Conservation (phyloP, 2,329 filamentous ascomycete species). For the Colletotrichum euphorbiae region DNA sequence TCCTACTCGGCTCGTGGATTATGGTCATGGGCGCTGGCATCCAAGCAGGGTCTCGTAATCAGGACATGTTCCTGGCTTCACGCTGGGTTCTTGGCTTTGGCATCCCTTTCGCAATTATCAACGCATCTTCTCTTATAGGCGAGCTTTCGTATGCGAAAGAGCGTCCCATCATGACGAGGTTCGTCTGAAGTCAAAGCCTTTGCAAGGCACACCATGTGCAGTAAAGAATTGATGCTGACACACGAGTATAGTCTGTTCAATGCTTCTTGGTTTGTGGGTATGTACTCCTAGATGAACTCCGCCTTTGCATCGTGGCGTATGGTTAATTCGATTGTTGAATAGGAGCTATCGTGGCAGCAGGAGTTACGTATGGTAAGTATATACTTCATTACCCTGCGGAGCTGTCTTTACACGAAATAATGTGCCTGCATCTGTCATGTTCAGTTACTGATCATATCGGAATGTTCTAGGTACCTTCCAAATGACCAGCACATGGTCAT, state of each 20-base stretch:
- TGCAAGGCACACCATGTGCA: background rate
- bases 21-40: slow-evolving; percentile 49
- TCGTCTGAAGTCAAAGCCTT: slow-evolving; percentile 41
- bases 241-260: slow-evolving; percentile 54
- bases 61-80: slow-evolving; percentile 64
- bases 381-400: background rate
- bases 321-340: background rate
- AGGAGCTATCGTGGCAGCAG: slow-evolving; percentile 26
- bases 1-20: slow-evolving; percentile 47
- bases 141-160: slow-evolving; percentile 67
- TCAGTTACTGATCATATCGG: too few relatives aligned
- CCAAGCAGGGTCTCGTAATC: slow-evolving; percentile 48
- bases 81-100: slow-evolving; percentile 67
- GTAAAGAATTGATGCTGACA: too few relatives aligned
- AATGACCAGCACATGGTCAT: slow-evolving; percentile 33
- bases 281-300: too few relatives aligned
- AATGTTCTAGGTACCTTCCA: slow-evolving; percentile 15
- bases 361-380: slow-evolving; percentile 20
- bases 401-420: too few relatives aligned
- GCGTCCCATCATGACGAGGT: slow-evolving; percentile 61
- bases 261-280: slow-evolving; percentile 42
- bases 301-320: too few relatives aligned
- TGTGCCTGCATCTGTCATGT: too few relatives aligned
- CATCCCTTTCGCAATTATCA: slow-evolving; percentile 63
- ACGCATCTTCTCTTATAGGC: slow-evolving; percentile 62